These are phyloP conservation scores for Penicillium glabrum DNA, from an alignment of 2,329 filamentous ascomycete species.

Conservation along the genomic window DNA sequence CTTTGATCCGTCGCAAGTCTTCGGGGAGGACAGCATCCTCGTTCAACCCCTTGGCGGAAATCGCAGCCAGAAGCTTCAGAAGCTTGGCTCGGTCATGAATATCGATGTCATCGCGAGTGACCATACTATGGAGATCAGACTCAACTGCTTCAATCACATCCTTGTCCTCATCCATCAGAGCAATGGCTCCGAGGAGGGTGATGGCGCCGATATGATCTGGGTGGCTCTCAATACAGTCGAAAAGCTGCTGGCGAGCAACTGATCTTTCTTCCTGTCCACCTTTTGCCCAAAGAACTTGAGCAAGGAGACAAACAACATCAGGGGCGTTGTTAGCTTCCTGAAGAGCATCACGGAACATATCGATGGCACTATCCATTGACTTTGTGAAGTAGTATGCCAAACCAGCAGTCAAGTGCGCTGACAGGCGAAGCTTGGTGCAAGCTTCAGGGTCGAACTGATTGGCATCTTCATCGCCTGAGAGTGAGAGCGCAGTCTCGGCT, in stretches of 20 bases:
- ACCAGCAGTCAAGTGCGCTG: slow-evolving; percentile 81
- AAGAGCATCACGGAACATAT: slow-evolving; percentile 77
- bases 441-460: slow-evolving; percentile 63
- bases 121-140: slow-evolving; percentile 71
- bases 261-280: slow-evolving; percentile 71
- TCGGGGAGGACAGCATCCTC: slow-evolving; percentile 41
- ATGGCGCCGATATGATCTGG: slow-evolving; percentile 77
- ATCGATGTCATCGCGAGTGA: slow-evolving; percentile 65
- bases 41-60: slow-evolving; percentile 60
- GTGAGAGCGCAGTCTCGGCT: slow-evolving; percentile 75
- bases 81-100: slow-evolving; percentile 67
- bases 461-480: slow-evolving; percentile 70
- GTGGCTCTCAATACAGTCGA: slow-evolving; percentile 72
- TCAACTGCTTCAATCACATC: slow-evolving; percentile 79
- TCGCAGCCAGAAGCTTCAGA: slow-evolving; percentile 71
- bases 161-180: slow-evolving; percentile 73
- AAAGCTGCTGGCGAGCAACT: slow-evolving; percentile 75
- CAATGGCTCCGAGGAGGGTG: slow-evolving; percentile 79
- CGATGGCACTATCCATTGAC: slow-evolving; percentile 67
- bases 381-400: slow-evolving; percentile 74
- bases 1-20: slow-evolving; percentile 56
- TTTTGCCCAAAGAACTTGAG: slow-evolving; percentile 91
- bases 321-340: slow-evolving; percentile 73
- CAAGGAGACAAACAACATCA: slow-evolving; percentile 81
- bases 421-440: slow-evolving; percentile 71